Evolutionary conservation across 1,284 basidiomycete species (phyloP).

Genomic region (Paramarasmius palmivorus): DNA sequence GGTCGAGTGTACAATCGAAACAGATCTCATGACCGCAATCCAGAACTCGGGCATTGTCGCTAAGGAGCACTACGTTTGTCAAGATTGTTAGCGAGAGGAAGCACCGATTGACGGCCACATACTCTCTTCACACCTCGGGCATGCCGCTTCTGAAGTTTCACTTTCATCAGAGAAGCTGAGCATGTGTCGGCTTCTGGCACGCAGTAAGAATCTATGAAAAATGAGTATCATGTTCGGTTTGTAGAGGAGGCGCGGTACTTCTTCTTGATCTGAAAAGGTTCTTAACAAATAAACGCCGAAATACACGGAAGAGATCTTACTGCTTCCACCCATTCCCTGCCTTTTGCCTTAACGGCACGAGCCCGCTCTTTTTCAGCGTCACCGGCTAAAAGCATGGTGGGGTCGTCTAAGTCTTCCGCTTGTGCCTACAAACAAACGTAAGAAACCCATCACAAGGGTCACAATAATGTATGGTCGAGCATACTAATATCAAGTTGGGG

Average conservation of each 20-base stretch:
- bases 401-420: conserved; percentile 48
- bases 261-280: conserved; percentile 36
- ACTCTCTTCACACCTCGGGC: conserved; percentile 60
- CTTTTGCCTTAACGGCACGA: conserved; percentile 58
- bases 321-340: conserved; percentile 48
- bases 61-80: conserved; percentile 39
- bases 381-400: conserved; percentile 45
- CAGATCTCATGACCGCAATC: conserved; percentile 65
- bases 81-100: too few species aligned
- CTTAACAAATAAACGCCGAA: neutral
- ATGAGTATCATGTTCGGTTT: neutral
- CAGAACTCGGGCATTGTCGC: conserved; percentile 51
- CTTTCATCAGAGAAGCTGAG: conserved; percentile 41
- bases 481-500: conserved; percentile 60
- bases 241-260: conserved; percentile 24
- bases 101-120: conserved; percentile 16
- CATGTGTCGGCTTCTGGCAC: conserved; percentile 41
- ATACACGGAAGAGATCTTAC: conserved; percentile 28
- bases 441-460: neutral
- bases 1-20: conserved; percentile 52
- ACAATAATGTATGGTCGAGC: conserved; percentile 21
- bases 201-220: conserved; percentile 40
- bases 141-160: conserved; percentile 30
- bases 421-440: conserved; percentile 29
- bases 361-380: conserved; percentile 55